Base-by-base conservation (phyloP, 768 basidiomycete genomes). In the Podaxis pistillaris region DNA sequence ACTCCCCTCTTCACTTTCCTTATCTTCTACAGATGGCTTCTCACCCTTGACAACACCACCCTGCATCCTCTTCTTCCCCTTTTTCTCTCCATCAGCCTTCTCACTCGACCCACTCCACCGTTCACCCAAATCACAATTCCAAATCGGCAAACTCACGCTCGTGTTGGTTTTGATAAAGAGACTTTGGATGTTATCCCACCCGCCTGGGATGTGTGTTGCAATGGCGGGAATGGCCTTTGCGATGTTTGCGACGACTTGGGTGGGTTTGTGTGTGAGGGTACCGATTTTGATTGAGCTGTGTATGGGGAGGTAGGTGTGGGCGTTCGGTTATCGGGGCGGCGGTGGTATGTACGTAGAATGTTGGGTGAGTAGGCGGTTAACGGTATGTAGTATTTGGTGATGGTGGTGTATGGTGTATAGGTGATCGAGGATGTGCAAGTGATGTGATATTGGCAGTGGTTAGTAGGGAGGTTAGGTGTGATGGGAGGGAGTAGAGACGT, bases 121-220 rank as follows among this genome's bases (percentile, higher is more conserved):
- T 5, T 83, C 86, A 33, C 87, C 86, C n/a, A 97, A 80, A 4
- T 81, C 77, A 72, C 90, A 92, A 22, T 80, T 84, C 94, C 95
- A 99, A 70, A 99, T 87, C 4, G 97, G 97, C n/a, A 99, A 75
- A 66, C 89, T 86, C 37, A 87, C 80, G 57, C 91, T 93, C 11
- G 84, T 85, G 66, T 86, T 91, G 1, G 94, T 96, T 76, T 98
- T 98, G 77, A 99, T 86, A 66, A 93, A 83, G 19, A 99, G 74
- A 62, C 86, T 88, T 69, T 96, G 93, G 56, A 98, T 79, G 73
- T 98, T 97, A 58, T 90, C 88, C 95, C 96, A 98, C 28, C 86
- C 87, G 52, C 86, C 90, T 62, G 86, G 86, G 69, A 98, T 84
- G 53, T 81, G 81, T 60, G 85, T 76, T 36, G 87, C 81, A 58